Percentiles rank a stretch among this genome's conserved stretches.
Evolutionary conservation across 169 alveolate genomes (phyloP).

Genomic region (Plasmodium malariae): DNA sequence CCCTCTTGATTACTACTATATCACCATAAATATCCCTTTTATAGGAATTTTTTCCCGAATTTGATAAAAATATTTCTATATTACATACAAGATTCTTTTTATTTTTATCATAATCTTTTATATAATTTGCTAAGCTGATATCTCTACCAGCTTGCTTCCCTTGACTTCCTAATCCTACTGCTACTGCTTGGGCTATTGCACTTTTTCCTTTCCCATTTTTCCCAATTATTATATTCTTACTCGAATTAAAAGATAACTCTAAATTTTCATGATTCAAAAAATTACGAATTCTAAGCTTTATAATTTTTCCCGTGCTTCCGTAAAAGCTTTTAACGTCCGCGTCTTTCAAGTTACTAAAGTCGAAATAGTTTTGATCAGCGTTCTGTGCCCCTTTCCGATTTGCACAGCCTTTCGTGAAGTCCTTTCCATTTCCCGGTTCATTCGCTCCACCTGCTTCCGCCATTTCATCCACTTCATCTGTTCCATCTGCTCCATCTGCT

Average conservation of each 20-base stretch:
- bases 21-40: slow-evolving; percentile 62
- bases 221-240: slow-evolving; percentile 85
- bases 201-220: slow-evolving; percentile 89
- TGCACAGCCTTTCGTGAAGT: no score
- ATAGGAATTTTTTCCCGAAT: slow-evolving; percentile 53
- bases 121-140: slow-evolving; percentile 79
- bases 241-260: slow-evolving; percentile 81
- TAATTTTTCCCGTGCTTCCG: slow-evolving; percentile 82
- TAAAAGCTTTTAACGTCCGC: slow-evolving; percentile 73
- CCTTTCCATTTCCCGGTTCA: no score
- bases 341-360: slow-evolving; percentile 4
- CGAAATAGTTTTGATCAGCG: no score
- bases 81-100: slow-evolving; percentile 49
- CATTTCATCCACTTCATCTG: background rate
- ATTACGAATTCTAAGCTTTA: slow-evolving; percentile 80
- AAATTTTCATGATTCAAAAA: slow-evolving; percentile 86
- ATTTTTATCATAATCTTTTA: slow-evolving; percentile 87
- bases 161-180: slow-evolving; percentile 85
- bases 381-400: no score
- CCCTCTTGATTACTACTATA: slow-evolving; percentile 35
- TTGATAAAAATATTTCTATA: slow-evolving; percentile 45
- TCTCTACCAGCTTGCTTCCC: slow-evolving; percentile 87
- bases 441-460: no score
- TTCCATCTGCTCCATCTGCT: background rate
- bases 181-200: slow-evolving; percentile 88